phyloP scores from a whole-genome alignment of 1,284 basidiomycete genomes.

The Sporisorium graminicola region DNA sequence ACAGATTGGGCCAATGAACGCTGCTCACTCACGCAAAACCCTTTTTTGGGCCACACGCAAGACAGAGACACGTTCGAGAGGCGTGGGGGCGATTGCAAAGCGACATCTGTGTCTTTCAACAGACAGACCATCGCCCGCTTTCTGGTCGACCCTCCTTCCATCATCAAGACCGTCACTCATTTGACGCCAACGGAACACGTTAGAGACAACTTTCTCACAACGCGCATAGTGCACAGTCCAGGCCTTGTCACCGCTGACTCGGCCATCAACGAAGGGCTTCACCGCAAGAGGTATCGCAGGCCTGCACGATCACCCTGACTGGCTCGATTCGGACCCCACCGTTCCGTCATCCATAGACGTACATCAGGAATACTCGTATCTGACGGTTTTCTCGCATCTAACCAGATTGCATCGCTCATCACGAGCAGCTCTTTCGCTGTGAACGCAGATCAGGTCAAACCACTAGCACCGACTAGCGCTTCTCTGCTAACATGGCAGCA shows the following conservation, averaged over 20 bases:
- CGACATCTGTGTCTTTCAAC: neutral
- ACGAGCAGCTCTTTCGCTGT: neutral
- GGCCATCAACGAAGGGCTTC: neutral
- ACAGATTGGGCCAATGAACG: constrained; percentile 24
- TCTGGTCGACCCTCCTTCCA: constrained; percentile 7
- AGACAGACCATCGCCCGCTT: too few relatives aligned
- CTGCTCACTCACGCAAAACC: constrained; percentile 20
- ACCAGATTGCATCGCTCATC: neutral
- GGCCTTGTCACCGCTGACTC: neutral
- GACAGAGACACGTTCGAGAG: neutral
- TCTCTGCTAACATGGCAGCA: constrained; percentile 9
- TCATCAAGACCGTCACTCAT: neutral
- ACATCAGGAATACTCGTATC: too few relatives aligned
- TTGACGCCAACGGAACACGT: neutral
- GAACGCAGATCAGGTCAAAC: neutral
- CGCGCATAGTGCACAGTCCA: neutral
- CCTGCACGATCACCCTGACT: neutral
- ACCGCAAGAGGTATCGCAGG: neutral
- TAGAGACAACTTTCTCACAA: neutral
- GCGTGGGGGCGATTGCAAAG: constrained; percentile 2
- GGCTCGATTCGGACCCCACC: neutral
- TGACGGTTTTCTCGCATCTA: too few relatives aligned
- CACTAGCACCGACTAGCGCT: too few relatives aligned
- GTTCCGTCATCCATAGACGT: too few relatives aligned
- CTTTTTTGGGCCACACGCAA: neutral